These are phyloP conservation scores for Onygenales sp. DNA, from an alignment of 2,329 filamentous ascomycete genomes.

Conservation along the genomic window DNA sequence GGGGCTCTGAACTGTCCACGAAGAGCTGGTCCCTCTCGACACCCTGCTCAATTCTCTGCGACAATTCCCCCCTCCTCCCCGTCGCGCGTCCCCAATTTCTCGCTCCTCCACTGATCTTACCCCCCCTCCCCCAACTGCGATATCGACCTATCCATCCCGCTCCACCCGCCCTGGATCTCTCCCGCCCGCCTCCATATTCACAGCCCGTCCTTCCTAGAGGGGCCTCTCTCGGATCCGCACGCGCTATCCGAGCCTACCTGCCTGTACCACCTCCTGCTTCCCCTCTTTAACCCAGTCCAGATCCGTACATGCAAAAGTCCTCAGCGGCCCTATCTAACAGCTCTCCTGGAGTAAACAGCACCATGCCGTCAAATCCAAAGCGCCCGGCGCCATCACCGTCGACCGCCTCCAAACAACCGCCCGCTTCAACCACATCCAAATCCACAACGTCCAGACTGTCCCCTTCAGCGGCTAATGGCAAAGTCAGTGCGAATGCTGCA, in stretches of 20 bases:
- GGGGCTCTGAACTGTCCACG: not conserved
- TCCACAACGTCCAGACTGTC: slow-evolving; percentile 2
- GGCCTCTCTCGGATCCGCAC: not conserved
- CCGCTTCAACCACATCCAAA: slow-evolving; percentile 5
- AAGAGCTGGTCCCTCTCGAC: not conserved
- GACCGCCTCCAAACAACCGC: slow-evolving; percentile 5
- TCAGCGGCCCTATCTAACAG: not conserved
- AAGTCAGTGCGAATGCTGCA: not conserved
- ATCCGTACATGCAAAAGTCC: not conserved
- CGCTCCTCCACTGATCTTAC: slow-evolving; percentile 13
- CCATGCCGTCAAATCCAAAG: slow-evolving; percentile 14
- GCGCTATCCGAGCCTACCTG: not conserved
- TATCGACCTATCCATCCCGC: not conserved
- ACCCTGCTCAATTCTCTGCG: not conserved
- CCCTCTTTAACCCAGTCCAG: not conserved
- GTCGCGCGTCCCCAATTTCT: slow-evolving; percentile 15
- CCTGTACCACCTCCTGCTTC: not conserved
- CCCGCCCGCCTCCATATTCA: not conserved
- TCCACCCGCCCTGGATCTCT: not conserved
- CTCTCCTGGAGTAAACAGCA: not conserved
- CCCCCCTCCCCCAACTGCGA: slow-evolving; percentile 11
- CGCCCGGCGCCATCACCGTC: slow-evolving; percentile 10
- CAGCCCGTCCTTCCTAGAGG: not conserved
- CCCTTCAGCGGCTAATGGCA: slow-evolving; percentile 4
- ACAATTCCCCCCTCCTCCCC: slow-evolving; percentile 7